Percentiles rank a stretch among this genome's conserved stretches.
phyloP scores from a whole-genome alignment of 2,329 filamentous ascomycete genomes.

The Neonectria faginata region DNA sequence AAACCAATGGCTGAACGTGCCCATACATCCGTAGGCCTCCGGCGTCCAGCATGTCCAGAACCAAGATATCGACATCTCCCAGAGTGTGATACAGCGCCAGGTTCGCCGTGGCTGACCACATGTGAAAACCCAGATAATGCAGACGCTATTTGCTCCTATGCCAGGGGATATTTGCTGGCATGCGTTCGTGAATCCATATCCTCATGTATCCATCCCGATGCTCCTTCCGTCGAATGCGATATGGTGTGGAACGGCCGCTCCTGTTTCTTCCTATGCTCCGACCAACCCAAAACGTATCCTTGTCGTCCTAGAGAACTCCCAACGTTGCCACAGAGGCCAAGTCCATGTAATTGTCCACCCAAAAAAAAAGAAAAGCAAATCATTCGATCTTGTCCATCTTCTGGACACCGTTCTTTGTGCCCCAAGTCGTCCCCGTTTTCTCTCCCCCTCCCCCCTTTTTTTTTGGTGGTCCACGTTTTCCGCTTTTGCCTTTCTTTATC shows the following conservation, averaged over 20 bases:
- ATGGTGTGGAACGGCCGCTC: constrained; percentile 37
- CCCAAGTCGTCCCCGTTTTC: constrained; percentile 1
- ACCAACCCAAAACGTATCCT: constrained; percentile 21
- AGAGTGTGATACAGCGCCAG: constrained; percentile 36
- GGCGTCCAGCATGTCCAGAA: constrained; percentile 23
- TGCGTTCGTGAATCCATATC: constrained; percentile 41
- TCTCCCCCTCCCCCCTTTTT: neutral
- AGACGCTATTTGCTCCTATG: constrained; percentile 31
- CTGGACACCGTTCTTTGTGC: constrained; percentile 12
- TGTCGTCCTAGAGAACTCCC: constrained; percentile 40
- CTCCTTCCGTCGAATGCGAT: constrained; percentile 40
- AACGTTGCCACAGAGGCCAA: constrained; percentile 26
- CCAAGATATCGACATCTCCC: constrained; percentile 20
- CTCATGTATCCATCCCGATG: constrained; percentile 41
- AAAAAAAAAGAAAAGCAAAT: constrained; percentile 10
- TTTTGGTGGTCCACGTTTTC: constrained; percentile 19
- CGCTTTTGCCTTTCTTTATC: constrained; percentile 19
- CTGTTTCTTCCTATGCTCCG: constrained; percentile 39
- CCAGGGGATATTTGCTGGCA: constrained; percentile 33
- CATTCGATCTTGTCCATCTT: constrained; percentile 23
- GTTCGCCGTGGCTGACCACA: constrained; percentile 30
- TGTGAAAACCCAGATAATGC: constrained; percentile 32
- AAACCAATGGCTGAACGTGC: constrained; percentile 14
- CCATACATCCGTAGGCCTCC: constrained; percentile 9
- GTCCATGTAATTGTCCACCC: constrained; percentile 23